Conservation (phyloP, 2,329 filamentous ascomycete species). For the Phyllosticta citrichinensis region DNA sequence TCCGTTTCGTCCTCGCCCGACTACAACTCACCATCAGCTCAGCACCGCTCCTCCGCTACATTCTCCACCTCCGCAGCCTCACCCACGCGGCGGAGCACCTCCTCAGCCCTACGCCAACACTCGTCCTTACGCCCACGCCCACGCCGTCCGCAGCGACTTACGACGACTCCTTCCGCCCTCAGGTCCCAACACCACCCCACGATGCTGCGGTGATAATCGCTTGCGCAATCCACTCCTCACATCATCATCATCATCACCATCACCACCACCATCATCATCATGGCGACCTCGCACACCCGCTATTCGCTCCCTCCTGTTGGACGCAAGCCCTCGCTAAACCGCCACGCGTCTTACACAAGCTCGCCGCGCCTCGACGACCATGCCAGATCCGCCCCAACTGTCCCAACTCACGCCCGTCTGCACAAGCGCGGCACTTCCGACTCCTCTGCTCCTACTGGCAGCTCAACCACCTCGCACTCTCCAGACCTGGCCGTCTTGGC, state of each 20-base stretch:
- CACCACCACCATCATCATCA: not conserved
- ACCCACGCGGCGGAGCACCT: not conserved
- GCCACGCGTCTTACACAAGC: constrained; percentile 7
- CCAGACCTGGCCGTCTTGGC: constrained; percentile 9
- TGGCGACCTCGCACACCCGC: not conserved
- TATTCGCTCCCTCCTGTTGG: not conserved
- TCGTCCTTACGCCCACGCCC: not conserved
- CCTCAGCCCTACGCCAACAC: not conserved
- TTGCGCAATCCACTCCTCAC: constrained; percentile 4
- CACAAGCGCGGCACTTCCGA: constrained; percentile 32
- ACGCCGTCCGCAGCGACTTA: not conserved
- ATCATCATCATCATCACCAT: not conserved
- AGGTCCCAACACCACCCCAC: constrained; percentile 3
- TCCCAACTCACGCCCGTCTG: constrained; percentile 26
- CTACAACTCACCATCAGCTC: not conserved
- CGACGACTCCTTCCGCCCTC: not conserved
- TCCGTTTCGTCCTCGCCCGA: not conserved
- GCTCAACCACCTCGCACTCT: constrained; percentile 22
- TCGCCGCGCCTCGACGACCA: constrained; percentile 1
- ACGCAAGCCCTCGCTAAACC: constrained; percentile 4
- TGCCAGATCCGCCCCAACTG: not conserved
- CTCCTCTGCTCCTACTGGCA: constrained; percentile 22
- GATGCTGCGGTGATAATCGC: constrained; percentile 8
- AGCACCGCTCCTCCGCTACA: not conserved
- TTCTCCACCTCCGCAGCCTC: not conserved